Conservation (phyloP, 2,329 filamentous ascomycete species). For the Aurifilum marmelostoma region DNA sequence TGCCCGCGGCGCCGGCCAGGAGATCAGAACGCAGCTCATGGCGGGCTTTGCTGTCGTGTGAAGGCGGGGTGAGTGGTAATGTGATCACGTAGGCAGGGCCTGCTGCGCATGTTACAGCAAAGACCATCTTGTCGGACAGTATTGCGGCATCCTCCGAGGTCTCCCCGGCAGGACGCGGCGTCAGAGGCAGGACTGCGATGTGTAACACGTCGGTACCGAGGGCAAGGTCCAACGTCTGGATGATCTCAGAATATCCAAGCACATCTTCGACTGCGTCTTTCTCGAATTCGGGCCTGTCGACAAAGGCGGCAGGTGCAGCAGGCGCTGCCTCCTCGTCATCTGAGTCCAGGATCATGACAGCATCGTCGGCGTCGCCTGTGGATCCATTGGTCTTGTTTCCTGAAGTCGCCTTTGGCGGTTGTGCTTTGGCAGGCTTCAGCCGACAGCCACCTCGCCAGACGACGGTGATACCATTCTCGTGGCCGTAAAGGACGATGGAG, state of each 20-base stretch:
- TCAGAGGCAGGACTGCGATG: slow-evolving; percentile 59
- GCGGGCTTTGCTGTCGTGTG: slow-evolving; percentile 60
- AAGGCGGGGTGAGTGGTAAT: slow-evolving; percentile 64
- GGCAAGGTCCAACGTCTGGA: slow-evolving; percentile 64
- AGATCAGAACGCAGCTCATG: slow-evolving; percentile 56
- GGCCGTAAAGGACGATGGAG: slow-evolving; percentile 64
- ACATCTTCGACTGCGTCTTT: slow-evolving; percentile 52
- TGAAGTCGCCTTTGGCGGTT: slow-evolving; percentile 33
- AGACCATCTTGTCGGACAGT: slow-evolving; percentile 62
- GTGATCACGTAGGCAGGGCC: slow-evolving; percentile 61
- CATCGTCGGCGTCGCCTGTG: slow-evolving; percentile 45
- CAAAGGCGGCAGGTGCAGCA: slow-evolving; percentile 38
- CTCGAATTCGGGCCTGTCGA: slow-evolving; percentile 63
- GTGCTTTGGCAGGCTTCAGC: slow-evolving; percentile 52
- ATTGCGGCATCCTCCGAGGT: slow-evolving; percentile 51
- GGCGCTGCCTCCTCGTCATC: slow-evolving; percentile 57
- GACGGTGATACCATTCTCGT: slow-evolving; percentile 64
- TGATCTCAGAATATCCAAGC: slow-evolving; percentile 54
- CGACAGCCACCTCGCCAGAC: slow-evolving; percentile 65
- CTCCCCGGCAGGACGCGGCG: slow-evolving; percentile 53
- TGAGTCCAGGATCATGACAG: slow-evolving; percentile 66
- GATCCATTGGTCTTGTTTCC: slow-evolving; percentile 57
- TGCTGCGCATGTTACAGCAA: slow-evolving; percentile 62
- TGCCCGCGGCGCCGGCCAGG: slow-evolving; percentile 58
- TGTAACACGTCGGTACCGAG: slow-evolving; percentile 60